Evolutionary conservation across 2,329 filamentous ascomycete species (phyloP), one percentile per base, ranked within the genome.

Genomic region (Arthrobotrys iridis): DNA sequence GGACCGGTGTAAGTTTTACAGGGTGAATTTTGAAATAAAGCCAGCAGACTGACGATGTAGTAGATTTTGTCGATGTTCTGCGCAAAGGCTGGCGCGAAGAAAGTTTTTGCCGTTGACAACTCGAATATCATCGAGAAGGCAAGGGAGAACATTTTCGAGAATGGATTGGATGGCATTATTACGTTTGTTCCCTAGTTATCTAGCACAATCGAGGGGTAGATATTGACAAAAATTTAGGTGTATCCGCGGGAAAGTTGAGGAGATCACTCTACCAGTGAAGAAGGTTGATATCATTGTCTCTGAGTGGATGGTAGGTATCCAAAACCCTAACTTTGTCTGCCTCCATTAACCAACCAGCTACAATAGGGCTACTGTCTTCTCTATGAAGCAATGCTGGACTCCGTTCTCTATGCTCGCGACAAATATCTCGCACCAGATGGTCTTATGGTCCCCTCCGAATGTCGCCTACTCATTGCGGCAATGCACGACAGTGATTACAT

Each of bases 351-450:
- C 10, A 2, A 28, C 46, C 57, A 22, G 63, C 5, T 40, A 8
- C 13, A 35, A 13, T 41, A 78, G 77, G 93, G 93, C 28, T 98
- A 98, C 81, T 92, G 90, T 77, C 86, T 97, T 15, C 86, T 97
- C 4, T 98, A 96, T 82, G 93, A 98, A 83, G 93, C 93, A 66
- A 98, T 98, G 93, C 88, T 98, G 26, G 93, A 95, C 77, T 96
- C 92, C 55, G 92, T 98, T 20, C 86, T 98, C 58, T 94, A 89
- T 80, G 94, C 94, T 45, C 87, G 93, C 76, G 93, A 98, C 83
- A 89, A 88, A 78, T 97, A 97, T 82, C 88, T 98, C 22, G 89
- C 87, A 73, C 88, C 90, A 0, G 90, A 88, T 66, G 93, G 93
- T 13, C 85, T 97, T 60, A 89, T 98, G 84, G 91, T 95, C 1